A percentile compares a stretch with the other conserved stretches of the same genome.
Evolutionary conservation across 768 basidiomycete species (phyloP).

Genomic region (Leucogyrophana mollusca): DNA sequence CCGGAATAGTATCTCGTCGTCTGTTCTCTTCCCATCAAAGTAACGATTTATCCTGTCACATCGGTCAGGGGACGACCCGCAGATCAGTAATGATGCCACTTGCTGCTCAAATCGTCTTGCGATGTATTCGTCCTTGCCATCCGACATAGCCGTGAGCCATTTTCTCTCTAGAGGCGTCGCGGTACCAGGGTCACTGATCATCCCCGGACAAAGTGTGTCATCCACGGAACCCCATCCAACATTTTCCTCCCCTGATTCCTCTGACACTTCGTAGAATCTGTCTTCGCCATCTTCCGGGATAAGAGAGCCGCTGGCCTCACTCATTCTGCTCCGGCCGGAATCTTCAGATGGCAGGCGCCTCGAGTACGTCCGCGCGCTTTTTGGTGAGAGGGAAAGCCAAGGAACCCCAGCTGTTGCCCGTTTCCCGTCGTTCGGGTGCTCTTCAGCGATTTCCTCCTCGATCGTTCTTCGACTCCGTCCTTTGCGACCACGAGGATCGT

Average conservation of each 20-base stretch:
- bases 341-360: conserved; percentile 47
- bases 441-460: conserved; percentile 16
- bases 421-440: neutral
- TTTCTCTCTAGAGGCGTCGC: conserved; percentile 76
- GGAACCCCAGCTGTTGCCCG: conserved; percentile 25
- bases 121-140: conserved; percentile 69
- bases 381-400: conserved; percentile 59
- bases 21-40: conserved; percentile 88
- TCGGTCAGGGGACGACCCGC: neutral
- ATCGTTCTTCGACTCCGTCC: conserved; percentile 10
- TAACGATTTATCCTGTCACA: conserved; percentile 78
- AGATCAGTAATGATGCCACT: conserved; percentile 23
- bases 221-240: conserved; percentile 50
- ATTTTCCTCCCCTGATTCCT: conserved; percentile 44
- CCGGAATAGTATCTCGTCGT: conserved; percentile 91
- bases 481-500: conserved; percentile 19
- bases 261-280: conserved; percentile 26
- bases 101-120: conserved; percentile 78
- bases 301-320: conserved; percentile 32
- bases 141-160: conserved; percentile 91
- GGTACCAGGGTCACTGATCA: conserved; percentile 81
- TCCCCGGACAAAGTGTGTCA: conserved; percentile 50
- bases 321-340: conserved; percentile 39
- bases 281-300: conserved; percentile 32
- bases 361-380: conserved; percentile 45